phyloP scores from a whole-genome alignment of 345 rosid species.

The Nephelium lappaceum region DNA sequence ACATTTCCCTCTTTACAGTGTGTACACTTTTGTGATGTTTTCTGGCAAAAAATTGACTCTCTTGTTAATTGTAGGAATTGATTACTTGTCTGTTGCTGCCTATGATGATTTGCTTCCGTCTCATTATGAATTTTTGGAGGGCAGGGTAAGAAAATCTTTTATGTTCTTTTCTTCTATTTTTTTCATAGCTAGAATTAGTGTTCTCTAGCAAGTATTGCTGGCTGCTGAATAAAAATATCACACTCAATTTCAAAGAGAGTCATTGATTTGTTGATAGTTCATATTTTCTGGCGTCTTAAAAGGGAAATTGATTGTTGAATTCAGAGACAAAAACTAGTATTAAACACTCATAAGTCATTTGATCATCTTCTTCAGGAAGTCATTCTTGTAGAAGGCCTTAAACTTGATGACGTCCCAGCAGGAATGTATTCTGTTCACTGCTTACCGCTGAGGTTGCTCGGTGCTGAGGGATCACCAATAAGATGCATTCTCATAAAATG shows the following conservation, averaged over 20 bases:
- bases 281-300: neutral
- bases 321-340: neutral
- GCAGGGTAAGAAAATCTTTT: slow-evolving; percentile 32
- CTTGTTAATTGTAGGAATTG: slow-evolving; percentile 42
- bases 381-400: slow-evolving; percentile 69
- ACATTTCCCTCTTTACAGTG: neutral
- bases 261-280: neutral
- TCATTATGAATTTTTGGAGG: slow-evolving; percentile 37
- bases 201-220: neutral
- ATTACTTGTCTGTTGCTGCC: slow-evolving; percentile 48
- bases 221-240: neutral
- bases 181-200: neutral
- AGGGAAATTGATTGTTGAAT: neutral
- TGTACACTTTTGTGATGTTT: neutral
- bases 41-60: neutral
- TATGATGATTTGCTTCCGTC: slow-evolving; percentile 21
- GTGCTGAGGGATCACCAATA: slow-evolving; percentile 68
- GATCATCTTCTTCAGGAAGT: slow-evolving; percentile 45
- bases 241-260: neutral
- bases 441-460: slow-evolving; percentile 67
- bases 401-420: slow-evolving; percentile 56
- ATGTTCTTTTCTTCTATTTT: neutral
- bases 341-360: neutral
- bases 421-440: slow-evolving; percentile 73
- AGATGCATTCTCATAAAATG: slow-evolving; percentile 83